Percentiles rank a stretch among this genome's conserved stretches.
These are phyloP conservation scores for Leccinum disarticulatum DNA, from an alignment of 768 basidiomycete species.

Conservation along the genomic window DNA sequence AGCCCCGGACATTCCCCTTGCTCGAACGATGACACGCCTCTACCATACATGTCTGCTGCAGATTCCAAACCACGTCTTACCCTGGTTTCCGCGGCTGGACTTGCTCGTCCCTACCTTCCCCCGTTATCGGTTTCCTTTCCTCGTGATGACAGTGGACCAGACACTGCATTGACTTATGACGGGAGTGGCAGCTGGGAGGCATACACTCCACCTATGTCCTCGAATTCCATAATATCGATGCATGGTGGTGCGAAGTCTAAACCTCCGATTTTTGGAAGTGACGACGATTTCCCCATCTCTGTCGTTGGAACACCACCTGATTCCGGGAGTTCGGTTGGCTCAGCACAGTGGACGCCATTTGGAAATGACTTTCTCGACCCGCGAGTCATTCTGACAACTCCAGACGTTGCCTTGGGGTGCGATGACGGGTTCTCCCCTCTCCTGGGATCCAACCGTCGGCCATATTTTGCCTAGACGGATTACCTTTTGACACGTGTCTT, in stretches of 20 bases:
- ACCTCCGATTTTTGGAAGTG: conserved; percentile 47
- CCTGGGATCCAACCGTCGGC: conserved; percentile 45
- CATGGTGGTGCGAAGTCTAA: conserved; percentile 35
- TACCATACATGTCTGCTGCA: conserved; percentile 12
- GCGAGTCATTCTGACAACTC: conserved; percentile 32
- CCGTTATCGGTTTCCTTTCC: conserved; percentile 41
- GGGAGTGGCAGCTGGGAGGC: conserved; percentile 55
- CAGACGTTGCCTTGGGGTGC: conserved; percentile 33
- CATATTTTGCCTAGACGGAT: conserved; percentile 28
- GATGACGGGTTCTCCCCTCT: conserved; percentile 45
- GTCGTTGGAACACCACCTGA: conserved; percentile 17
- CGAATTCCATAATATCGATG: conserved; percentile 47
- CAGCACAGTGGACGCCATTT: conserved; percentile 32
- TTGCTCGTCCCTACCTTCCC: conserved; percentile 48
- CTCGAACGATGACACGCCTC: conserved; percentile 19
- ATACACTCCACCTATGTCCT: conserved; percentile 63
- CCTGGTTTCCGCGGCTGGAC: conserved; percentile 34
- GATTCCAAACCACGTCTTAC: conserved; percentile 26
- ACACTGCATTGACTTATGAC: conserved; percentile 50
- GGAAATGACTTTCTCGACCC: conserved; percentile 28
- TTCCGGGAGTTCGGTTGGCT: conserved; percentile 14
- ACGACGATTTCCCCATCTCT: conserved; percentile 50
- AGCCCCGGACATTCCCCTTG: conserved; percentile 31
- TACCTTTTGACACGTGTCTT: background rate
- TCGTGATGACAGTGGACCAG: conserved; percentile 53